Base-by-base conservation (phyloP, 495 filamentous ascomycete genomes). In the Penicillium verhagenii region DNA sequence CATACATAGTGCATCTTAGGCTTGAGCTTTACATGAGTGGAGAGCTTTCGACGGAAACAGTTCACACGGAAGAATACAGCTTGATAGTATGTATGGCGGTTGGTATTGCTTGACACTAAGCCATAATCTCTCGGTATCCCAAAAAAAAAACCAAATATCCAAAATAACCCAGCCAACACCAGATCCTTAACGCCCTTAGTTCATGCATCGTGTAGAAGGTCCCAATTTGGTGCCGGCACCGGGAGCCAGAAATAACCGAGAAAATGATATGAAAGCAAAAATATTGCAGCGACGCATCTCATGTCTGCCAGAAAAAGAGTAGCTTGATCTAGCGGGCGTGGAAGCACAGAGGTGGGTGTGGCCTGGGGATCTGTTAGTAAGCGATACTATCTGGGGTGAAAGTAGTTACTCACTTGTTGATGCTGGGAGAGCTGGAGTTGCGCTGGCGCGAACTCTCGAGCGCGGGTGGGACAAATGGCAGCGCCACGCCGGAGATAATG, bases 381-480 rank as follows among this genome's bases (percentile, higher is more conserved):
- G 24, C 7, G 48, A 25, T 25, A 18, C 8, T 33, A 29, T 29
- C 18, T 18, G 10, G 21, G 40, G 9, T 11, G 19, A 3, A 40
- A 24, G 23, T 33, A 0, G 5, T 25, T 23, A 58, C 73, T 67
- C 53, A 78, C 76, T 72, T 73, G 42, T 69, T 71, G 44, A 63
- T 63, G 50, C 69, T 67, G 14, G 73, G 61, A 19, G 64, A 68
- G 35, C 68, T 69, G 10, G 63, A 60, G 13, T 63, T 74, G 38
- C 64, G 67, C 54, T 75, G 70, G 29, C 70, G 69, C 20, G 70
- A 72, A 57, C 75, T 76, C 47, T 76, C 75, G 10, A 78, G 58
- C 13, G 76, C 76, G 9, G 76, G 75, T 18, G 75, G 73, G 4
- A 77, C 66, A 51, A 77, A 78, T 2, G 76, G 75, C 10, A 78